These are phyloP conservation scores for Penicillium sp. DNA, from an alignment of 2,329 filamentous ascomycete species.

Conservation along the genomic window DNA sequence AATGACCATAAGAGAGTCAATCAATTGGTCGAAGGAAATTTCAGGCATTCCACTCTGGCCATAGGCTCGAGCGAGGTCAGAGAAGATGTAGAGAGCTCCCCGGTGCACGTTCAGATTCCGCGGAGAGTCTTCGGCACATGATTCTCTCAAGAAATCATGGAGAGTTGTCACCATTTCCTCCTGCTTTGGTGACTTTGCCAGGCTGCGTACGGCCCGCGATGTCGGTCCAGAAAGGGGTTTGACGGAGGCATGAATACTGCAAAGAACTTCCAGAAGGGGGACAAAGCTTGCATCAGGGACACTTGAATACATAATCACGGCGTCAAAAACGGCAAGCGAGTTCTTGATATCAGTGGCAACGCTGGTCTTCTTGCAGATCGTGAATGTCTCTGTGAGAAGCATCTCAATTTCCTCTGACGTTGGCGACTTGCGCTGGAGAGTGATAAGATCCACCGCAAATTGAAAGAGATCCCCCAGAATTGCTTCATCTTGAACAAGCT, in stretches of 20 bases:
- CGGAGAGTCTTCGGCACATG: conserved; percentile 37
- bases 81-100: conserved; percentile 49
- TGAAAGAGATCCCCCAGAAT: conserved; percentile 48
- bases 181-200: conserved; percentile 48
- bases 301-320: conserved; percentile 50
- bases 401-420: conserved; percentile 43
- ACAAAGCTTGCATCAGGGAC: conserved; percentile 47
- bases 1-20: conserved; percentile 44
- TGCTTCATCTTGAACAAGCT: conserved; percentile 43
- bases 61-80: conserved; percentile 48
- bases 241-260: conserved; percentile 53
- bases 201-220: conserved; percentile 49
- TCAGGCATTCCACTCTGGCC: conserved; percentile 48
- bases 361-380: conserved; percentile 50
- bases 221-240: conserved; percentile 51
- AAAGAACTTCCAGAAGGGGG: conserved; percentile 49
- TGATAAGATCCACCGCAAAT: conserved; percentile 51
- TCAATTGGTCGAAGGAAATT: conserved; percentile 45
- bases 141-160: conserved; percentile 44
- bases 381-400: conserved; percentile 47
- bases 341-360: conserved; percentile 52
- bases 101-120: conserved; percentile 50
- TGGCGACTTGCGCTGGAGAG: conserved; percentile 48
- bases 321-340: conserved; percentile 49
- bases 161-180: conserved; percentile 48